Evolutionary conservation across 257 asterid species (phyloP).

Genomic region (Rauvolfia tetraphylla): DNA sequence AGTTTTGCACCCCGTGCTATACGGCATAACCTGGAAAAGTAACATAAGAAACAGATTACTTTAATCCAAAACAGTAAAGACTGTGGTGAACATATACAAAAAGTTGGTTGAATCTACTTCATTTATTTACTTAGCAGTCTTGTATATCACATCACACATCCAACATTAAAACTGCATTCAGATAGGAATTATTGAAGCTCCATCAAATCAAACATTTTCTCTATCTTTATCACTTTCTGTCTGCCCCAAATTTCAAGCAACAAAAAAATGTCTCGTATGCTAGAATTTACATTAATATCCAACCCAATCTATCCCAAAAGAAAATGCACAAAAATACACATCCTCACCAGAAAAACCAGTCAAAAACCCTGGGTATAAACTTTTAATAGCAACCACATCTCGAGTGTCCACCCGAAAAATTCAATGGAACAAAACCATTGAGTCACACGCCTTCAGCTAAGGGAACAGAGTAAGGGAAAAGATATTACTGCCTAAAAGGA

Average conservation of each 20-base stretch:
- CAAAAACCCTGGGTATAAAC: neutral
- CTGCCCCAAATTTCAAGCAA: neutral
- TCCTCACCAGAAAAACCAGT: neutral
- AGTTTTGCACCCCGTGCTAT: constrained; percentile 95
- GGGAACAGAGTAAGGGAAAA: neutral
- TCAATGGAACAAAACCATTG: neutral
- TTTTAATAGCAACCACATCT: neutral
- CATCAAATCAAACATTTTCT: neutral
- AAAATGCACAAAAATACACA: neutral
- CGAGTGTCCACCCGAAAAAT: neutral
- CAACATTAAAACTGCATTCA: neutral
- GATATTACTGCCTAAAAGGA: neutral
- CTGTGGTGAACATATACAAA: neutral
- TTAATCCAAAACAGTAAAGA: neutral
- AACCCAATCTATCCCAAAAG: neutral
- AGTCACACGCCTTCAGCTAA: neutral
- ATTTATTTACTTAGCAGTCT: neutral
- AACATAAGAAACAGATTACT: constrained; percentile 6
- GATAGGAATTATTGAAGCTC: neutral
- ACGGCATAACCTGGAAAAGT: constrained; percentile 84
- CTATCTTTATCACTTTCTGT: neutral
- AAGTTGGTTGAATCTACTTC: neutral
- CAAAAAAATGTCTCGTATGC: neutral
- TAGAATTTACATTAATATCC: neutral
- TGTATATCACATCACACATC: neutral